Evolutionary conservation across 805 yeast genomes (phyloP).

Genomic region (Saccharomycopsis sp.): DNA sequence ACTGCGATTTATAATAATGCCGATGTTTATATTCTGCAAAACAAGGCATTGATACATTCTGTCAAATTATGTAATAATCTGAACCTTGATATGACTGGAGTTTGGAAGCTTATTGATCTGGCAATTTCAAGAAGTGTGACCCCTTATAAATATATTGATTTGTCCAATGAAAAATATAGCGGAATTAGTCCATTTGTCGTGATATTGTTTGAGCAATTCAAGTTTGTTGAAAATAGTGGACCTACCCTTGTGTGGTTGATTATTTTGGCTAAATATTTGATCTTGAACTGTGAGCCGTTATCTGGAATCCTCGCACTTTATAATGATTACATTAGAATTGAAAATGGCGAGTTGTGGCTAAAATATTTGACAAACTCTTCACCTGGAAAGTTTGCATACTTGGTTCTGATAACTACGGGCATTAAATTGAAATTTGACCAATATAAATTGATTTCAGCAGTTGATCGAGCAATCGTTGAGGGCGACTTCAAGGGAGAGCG

Average conservation of each 20-base stretch:
- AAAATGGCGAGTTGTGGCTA: no score
- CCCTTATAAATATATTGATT: slow-evolving; percentile 82
- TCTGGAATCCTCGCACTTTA: slow-evolving; percentile 9
- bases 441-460: no score
- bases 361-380: no score
- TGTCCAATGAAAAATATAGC: slow-evolving; percentile 28
- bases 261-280: slow-evolving; percentile 39
- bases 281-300: slow-evolving; percentile 53
- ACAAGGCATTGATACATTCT: slow-evolving; percentile 47
- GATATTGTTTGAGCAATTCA: slow-evolving; percentile 63
- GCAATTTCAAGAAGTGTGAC: slow-evolving; percentile 62
- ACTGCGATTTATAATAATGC: slow-evolving; percentile 49
- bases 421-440: no score
- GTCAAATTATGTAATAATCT: slow-evolving; percentile 26
- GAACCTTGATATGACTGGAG: slow-evolving; percentile 23
- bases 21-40: slow-evolving; percentile 43
- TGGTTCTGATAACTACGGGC: no score
- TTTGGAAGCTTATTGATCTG: slow-evolving; percentile 72
- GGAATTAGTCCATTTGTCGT: slow-evolving; percentile 50
- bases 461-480: no score
- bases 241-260: slow-evolving; percentile 42
- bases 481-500: no score
- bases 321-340: slow-evolving; percentile 6
- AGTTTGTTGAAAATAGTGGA: slow-evolving; percentile 35
- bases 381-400: no score